Base-by-base conservation (phyloP, 257 asterid genomes). In the Jaltomata sinuosa region DNA sequence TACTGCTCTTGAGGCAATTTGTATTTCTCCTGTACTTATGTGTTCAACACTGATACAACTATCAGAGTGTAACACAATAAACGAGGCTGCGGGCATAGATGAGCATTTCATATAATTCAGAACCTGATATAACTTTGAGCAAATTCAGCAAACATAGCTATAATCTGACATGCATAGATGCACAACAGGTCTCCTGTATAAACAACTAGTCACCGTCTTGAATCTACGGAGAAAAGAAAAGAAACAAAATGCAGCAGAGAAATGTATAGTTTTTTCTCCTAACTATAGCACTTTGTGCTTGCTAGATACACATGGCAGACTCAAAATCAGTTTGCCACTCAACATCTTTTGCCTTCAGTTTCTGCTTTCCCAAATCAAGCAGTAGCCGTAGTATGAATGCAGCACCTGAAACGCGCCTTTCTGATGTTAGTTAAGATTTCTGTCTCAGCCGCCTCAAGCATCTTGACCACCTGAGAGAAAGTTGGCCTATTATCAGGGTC, bases 391-490 rank as follows among this genome's bases (percentile, higher is more conserved):
- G 98, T 97, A 45, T 88, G 94, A 54, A 92, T 89, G 91, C 98
- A 96, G 94, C 98, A 94, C 93, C 98, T 91, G 93, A 96, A 96
- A 84, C 98, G 98, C 18, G 99, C 99, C 87, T 93, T 94, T 77
- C 99, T 90, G 81, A 94, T 97, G 6, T 90, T 88, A 0, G 97
- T 94, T 97, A 94, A 85, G 68, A 96, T 91, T 93, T 94, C 95
- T 1, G 88, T 92, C 91, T 96, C 97, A 0, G 98, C 97, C 61
- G 93, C 94, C 92, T 93, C 98, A 0, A 96, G 98, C 98, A 93
- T 93, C 85, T 88, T 88, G 38, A 94, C 97, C 34, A 94, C 95
- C 91, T 90, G 92, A 25, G 91, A 47, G 89, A 96, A 96, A 11
- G 98, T 90, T 47, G 99, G 99, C 85, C 97, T 87, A 8, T 91